Evolutionary conservation across 2,329 filamentous ascomycete species (phyloP).

Genomic region (Cyphellophora attinorum): DNA sequence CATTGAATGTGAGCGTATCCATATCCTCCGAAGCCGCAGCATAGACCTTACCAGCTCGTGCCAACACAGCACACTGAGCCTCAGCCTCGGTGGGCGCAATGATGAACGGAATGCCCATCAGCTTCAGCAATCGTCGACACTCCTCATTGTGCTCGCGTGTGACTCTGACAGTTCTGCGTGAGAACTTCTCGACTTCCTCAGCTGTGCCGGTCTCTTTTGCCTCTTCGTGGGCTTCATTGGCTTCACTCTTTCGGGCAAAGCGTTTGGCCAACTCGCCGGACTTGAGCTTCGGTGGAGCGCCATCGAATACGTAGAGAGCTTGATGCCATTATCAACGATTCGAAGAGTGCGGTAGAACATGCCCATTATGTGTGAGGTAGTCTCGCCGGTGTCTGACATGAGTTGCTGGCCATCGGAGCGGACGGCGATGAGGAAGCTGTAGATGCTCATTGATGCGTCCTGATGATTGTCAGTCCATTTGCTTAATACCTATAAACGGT

Average conservation of each 20-base stretch:
- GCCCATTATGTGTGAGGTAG: slow-evolving; percentile 96
- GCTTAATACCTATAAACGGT: too few relatives aligned
- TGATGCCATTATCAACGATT: slow-evolving; percentile 98
- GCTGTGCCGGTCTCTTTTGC: slow-evolving; percentile 95
- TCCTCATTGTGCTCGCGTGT: slow-evolving; percentile 96
- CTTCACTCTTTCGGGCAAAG: slow-evolving; percentile 89
- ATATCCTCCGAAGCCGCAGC: slow-evolving; percentile 96
- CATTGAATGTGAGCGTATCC: slow-evolving; percentile 94
- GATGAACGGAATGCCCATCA: slow-evolving; percentile 95
- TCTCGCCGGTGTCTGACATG: slow-evolving; percentile 89
- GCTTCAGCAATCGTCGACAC: slow-evolving; percentile 77
- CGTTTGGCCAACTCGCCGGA: slow-evolving; percentile 94
- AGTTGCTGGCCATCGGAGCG: slow-evolving; percentile 94
- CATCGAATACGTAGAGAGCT: slow-evolving; percentile 96
- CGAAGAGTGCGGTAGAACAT: slow-evolving; percentile 98
- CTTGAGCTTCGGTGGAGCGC: slow-evolving; percentile 92
- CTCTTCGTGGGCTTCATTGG: slow-evolving; percentile 80
- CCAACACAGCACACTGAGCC: slow-evolving; percentile 87
- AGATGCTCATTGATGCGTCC: slow-evolving; percentile 87
- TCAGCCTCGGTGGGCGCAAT: slow-evolving; percentile 94
- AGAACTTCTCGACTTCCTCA: slow-evolving; percentile 97
- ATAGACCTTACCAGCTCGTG: slow-evolving; percentile 85
- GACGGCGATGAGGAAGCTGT: slow-evolving; percentile 96
- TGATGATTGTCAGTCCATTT: slow-evolving; percentile 25
- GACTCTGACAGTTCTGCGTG: slow-evolving; percentile 80